phyloP scores from a whole-genome alignment of 2,329 filamentous ascomycete genomes.

The Neofusicoccum umdonicola region DNA sequence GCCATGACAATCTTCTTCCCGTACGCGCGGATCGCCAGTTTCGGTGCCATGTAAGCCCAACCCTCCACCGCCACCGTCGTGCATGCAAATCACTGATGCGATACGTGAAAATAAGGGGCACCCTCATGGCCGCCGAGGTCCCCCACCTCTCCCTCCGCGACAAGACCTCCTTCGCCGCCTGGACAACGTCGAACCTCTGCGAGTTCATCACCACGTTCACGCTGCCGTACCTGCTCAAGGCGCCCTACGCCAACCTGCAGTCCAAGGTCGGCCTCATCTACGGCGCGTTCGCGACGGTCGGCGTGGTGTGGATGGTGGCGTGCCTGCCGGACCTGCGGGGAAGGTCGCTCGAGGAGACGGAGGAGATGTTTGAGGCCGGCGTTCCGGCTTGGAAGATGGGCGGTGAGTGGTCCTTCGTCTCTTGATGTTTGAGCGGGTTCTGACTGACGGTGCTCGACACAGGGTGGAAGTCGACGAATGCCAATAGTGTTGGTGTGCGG shows the following conservation, averaged over 20 bases:
- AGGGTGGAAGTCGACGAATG: too few species aligned
- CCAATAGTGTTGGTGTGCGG: too few species aligned
- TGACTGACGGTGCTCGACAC: too few species aligned
- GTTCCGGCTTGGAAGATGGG: background rate
- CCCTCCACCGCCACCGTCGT: too few species aligned
- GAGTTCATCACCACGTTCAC: background rate
- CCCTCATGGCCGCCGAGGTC: background rate
- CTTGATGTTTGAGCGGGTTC: too few species aligned
- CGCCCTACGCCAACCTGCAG: background rate
- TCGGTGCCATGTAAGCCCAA: background rate
- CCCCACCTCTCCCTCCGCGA: background rate
- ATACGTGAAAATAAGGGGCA: background rate
- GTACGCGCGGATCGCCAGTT: background rate
- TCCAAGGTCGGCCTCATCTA: background rate
- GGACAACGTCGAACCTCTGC: background rate
- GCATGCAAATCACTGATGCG: background rate
- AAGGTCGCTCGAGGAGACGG: background rate
- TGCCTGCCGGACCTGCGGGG: background rate
- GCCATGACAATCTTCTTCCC: background rate
- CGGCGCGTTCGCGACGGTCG: background rate
- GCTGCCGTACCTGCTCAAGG: background rate
- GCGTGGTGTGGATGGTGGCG: background rate
- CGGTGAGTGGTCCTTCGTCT: background rate
- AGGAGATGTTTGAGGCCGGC: background rate
- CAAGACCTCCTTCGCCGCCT: background rate